phyloP scores from a whole-genome alignment of 345 rosid genomes.

The Dipteronia dyeriana region DNA sequence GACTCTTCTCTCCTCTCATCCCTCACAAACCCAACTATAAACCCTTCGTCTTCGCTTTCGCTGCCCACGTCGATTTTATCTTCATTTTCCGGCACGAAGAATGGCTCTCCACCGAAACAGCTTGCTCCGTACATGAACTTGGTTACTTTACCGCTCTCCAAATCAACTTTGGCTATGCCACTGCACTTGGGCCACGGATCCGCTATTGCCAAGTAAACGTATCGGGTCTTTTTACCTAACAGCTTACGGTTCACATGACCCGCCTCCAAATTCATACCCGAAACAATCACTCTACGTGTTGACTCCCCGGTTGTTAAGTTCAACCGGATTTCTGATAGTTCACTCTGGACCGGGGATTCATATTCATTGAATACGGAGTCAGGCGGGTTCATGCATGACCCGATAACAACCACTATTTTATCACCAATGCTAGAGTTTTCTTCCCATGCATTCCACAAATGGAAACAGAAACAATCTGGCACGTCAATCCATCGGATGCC shows the following conservation, averaged over 20 bases:
- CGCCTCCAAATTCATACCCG: conserved; percentile 61
- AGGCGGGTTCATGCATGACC: conserved; percentile 81
- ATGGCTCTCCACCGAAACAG: conserved; percentile 73
- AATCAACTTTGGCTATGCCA: conserved; percentile 71
- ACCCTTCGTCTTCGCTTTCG: conserved; percentile 48
- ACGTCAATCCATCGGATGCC: conserved; percentile 55
- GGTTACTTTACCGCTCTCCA: conserved; percentile 38
- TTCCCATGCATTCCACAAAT: conserved; percentile 85
- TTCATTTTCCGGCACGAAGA: conserved; percentile 34
- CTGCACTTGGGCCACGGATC: conserved; percentile 78
- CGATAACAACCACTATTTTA: conserved; percentile 44
- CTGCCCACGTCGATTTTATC: background rate
- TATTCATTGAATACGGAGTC: conserved; percentile 63
- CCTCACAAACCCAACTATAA: conserved; percentile 54
- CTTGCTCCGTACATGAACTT: conserved; percentile 47
- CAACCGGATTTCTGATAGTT: conserved; percentile 54
- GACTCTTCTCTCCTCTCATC: conserved; percentile 60
- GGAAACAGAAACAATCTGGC: conserved; percentile 67
- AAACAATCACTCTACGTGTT: conserved; percentile 32
- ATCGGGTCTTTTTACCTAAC: conserved; percentile 51
- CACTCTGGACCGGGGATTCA: conserved; percentile 29
- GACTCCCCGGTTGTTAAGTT: conserved; percentile 53
- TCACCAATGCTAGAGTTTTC: conserved; percentile 42
- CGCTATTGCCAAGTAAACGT: conserved; percentile 66
- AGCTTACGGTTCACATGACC: conserved; percentile 51